Evolutionary conservation across 352 stramenopile species (phyloP).

Genomic region (Hyaloperonospora arabidopsidis): DNA sequence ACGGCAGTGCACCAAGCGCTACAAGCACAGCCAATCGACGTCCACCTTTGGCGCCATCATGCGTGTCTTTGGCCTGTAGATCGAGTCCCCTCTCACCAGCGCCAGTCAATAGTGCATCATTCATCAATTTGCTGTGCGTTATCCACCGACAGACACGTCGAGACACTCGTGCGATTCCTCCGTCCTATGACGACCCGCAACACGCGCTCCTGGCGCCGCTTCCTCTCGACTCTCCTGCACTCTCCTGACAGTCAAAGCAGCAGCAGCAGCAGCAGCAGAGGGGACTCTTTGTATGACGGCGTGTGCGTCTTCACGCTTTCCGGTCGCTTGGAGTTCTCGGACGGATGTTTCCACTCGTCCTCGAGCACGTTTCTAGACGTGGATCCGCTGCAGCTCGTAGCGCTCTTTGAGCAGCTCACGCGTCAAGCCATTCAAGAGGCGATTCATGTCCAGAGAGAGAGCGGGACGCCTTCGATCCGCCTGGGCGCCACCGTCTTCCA

Average conservation of each 20-base stretch:
- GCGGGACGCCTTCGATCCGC: constrained; percentile 24
- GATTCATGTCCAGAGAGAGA: constrained; percentile 3
- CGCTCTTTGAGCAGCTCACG: constrained; percentile 41
- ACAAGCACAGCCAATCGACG: constrained; percentile 45
- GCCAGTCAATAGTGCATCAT: too few species aligned
- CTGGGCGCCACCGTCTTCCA: constrained; percentile 30
- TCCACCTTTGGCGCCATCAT: constrained; percentile 37
- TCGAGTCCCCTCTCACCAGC: too few species aligned
- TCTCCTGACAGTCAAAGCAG: neutral
- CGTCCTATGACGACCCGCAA: constrained; percentile 44
- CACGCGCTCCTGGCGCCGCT: constrained; percentile 34
- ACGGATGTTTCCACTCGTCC: constrained; percentile 37
- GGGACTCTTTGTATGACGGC: constrained; percentile 32
- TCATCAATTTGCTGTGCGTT: too few species aligned
- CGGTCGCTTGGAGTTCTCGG: constrained; percentile 31
- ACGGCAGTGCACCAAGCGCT: constrained; percentile 53
- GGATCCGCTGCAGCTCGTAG: constrained; percentile 19
- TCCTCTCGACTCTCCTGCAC: constrained; percentile 32
- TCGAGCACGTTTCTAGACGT: constrained; percentile 5
- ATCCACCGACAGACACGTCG: too few species aligned
- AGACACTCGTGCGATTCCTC: neutral
- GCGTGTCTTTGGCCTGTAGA: constrained; percentile 37
- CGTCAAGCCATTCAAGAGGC: constrained; percentile 29
- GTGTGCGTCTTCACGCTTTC: constrained; percentile 37
- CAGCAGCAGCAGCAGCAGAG: neutral